These are phyloP conservation scores for Chenopodium album DNA, from an alignment of 148 eudicot genomes.

Conservation along the genomic window DNA sequence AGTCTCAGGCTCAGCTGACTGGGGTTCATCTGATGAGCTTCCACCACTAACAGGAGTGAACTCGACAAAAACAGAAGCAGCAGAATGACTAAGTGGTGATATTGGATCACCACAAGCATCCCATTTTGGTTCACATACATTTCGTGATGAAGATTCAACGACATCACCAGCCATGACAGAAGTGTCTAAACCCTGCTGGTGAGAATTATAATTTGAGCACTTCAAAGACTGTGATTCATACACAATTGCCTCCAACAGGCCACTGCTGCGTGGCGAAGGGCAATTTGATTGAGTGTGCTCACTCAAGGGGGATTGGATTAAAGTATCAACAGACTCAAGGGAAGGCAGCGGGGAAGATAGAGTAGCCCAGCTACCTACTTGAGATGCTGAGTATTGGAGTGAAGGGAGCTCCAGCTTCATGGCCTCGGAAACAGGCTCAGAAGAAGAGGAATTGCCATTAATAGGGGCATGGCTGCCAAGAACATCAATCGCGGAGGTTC, in stretches of 20 bases:
- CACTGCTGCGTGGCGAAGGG: constrained; percentile 57
- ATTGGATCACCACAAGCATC: constrained; percentile 52
- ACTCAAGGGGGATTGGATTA: constrained; percentile 56
- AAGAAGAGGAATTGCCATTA: constrained; percentile 73
- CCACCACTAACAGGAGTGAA: constrained; percentile 46
- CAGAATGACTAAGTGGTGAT: constrained; percentile 71
- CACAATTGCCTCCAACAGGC: constrained; percentile 70
- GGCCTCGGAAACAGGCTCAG: constrained; percentile 60
- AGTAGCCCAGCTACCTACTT: constrained; percentile 44
- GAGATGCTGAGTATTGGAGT: constrained; percentile 70
- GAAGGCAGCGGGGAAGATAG: constrained; percentile 56
- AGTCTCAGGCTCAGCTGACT: constrained; percentile 41
- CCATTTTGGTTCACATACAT: constrained; percentile 44
- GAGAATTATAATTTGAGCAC: constrained; percentile 33
- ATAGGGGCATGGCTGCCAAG: constrained; percentile 64
- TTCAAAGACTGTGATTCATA: constrained; percentile 49
- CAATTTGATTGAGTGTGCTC: constrained; percentile 52
- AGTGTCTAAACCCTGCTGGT: constrained; percentile 30
- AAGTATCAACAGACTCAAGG: constrained; percentile 58
- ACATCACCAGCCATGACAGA: constrained; percentile 30
- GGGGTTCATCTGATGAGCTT: constrained; percentile 51
- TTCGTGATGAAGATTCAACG: constrained; percentile 38
- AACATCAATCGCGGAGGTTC: constrained; percentile 35
- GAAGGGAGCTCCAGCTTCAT: constrained; percentile 97
- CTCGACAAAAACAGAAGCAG: constrained; percentile 50